A percentile compares a stretch with the other conserved stretches of the same genome.
These are phyloP conservation scores for Chalaropsis thielavioides DNA, from an alignment of 2,329 filamentous ascomycete genomes.

Conservation along the genomic window DNA sequence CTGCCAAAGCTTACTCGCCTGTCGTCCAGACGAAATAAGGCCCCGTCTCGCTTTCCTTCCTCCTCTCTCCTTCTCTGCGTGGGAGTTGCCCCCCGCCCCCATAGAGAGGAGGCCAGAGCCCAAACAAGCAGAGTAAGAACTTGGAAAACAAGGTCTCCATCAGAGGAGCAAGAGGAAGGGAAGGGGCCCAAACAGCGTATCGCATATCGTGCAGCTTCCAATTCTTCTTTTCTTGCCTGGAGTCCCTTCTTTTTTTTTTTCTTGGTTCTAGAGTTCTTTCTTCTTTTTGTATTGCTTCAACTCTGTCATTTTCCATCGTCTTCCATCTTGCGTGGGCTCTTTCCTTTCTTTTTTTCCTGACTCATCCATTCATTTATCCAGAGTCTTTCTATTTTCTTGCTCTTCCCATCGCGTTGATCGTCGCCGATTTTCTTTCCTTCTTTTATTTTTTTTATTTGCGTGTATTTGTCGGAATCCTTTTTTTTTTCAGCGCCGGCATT, in stretches of 20 bases:
- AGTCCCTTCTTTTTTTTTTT: neutral
- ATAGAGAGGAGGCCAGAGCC: constrained; percentile 3
- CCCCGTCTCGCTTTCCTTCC: neutral
- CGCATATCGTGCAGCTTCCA: neutral
- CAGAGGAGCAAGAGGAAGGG: constrained; percentile 3
- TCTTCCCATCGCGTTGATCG: constrained; percentile 21
- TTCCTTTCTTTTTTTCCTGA: constrained; percentile 20
- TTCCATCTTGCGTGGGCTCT: constrained; percentile 18
- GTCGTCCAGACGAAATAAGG: neutral
- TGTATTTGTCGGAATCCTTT: constrained; percentile 9
- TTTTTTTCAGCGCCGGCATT: constrained; percentile 10
- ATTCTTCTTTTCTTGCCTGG: neutral
- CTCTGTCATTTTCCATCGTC: constrained; percentile 10
- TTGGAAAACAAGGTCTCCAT: neutral
- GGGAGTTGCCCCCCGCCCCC: neutral
- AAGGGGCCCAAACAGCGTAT: constrained; percentile 5
- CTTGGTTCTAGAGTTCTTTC: neutral
- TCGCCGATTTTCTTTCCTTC: constrained; percentile 20
- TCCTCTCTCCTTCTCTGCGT: neutral
- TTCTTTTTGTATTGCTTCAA: neutral
- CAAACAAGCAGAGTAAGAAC: constrained; percentile 6
- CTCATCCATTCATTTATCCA: neutral
- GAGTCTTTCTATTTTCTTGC: neutral
- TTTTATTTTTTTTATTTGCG: constrained; percentile 17
- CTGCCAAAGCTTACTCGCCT: neutral